Base-by-base conservation (phyloP, 148 eudicot species). In the Selenicereus undatus region DNA sequence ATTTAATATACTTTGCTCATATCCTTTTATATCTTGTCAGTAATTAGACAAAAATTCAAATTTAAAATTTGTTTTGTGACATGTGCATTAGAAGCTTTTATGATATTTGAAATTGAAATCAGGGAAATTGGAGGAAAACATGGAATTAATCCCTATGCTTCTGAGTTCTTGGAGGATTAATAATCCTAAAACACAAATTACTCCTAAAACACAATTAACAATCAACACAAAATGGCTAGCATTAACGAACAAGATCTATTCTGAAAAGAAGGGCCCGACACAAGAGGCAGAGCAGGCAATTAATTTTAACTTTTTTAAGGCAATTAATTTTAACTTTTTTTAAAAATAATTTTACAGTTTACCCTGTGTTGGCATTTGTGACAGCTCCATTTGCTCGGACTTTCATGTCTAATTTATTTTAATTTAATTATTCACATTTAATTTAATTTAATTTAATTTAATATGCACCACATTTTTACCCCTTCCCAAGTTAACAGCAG, bases 141-240 rank as follows among this genome's bases (percentile, higher is more conserved):
- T 1, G 26, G 73, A 71, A 45, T 14, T 79, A 80, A 80, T 80
- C 80, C 80, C 80, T 76, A 83, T 56, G 86, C 20, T 76, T 83
- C n/a, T n/a, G n/a, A n/a, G n/a, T n/a, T n/a, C 60, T 30, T 73
- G n/a, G 71, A 79, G 62, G 22, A 56, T 83, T 54, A 48, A 60
- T 76, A 83, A 78, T 79, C 79, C 32, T 60, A 56, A 76, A 81
- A 75, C 30, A 79, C 4, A 56, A 56, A 56, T 18, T 17, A 56
- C 21, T 56, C 21, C 62, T 56, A 56, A 17, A 20, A 17, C 62
- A 17, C 1, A 56, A 18, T 11, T 70, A 79, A 64, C 69, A 62
- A 62, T 77, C 22, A 13, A 56, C 72, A 64, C 26, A 77, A 20
- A 62, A 62, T 39, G 11, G 27, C 72, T 42, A 62, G 71, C 79